These are phyloP conservation scores for Globisporangium nodosum DNA, from an alignment of 352 stramenopile genomes.

Conservation along the genomic window DNA sequence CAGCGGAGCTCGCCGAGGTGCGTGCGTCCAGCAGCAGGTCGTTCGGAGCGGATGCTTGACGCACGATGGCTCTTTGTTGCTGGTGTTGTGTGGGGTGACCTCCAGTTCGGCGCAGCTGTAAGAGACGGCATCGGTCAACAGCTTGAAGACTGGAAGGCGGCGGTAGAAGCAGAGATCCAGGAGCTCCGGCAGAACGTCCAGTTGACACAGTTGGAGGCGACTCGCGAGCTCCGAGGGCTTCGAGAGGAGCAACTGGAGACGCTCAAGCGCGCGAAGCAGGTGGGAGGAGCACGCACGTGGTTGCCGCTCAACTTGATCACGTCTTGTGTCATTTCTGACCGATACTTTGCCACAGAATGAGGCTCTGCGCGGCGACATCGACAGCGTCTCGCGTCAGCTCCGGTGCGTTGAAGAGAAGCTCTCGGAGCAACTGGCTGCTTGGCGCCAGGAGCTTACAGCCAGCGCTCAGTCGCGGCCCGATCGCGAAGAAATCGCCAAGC, in stretches of 20 bases:
- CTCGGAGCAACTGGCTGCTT: constrained; percentile 13
- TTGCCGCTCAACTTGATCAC: no score
- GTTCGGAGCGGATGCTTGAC: background rate
- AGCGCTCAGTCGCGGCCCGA: constrained; percentile 18
- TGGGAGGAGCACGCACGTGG: background rate
- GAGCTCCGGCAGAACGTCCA: background rate
- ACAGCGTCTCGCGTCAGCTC: constrained; percentile 8
- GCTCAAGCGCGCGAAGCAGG: background rate
- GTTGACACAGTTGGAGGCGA: background rate
- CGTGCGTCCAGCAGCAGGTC: background rate
- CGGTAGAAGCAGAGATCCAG: background rate
- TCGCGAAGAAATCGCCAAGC: constrained; percentile 25
- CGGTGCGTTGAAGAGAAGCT: constrained; percentile 17
- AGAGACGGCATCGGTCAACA: background rate
- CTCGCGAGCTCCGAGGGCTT: background rate
- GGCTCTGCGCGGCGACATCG: constrained; percentile 11
- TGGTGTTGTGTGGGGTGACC: background rate
- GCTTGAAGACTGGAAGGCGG: background rate
- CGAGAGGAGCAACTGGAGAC: background rate
- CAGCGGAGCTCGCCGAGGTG: background rate
- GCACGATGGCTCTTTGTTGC: no score
- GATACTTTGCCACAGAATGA: constrained; percentile 8
- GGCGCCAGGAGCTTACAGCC: constrained; percentile 18
- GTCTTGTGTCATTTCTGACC: no score
- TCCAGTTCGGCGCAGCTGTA: background rate